A percentile compares a stretch with the other conserved stretches of the same genome.
Evolutionary conservation across 169 alveolate genomes (phyloP).

Genomic region (Theileria orientalis): DNA sequence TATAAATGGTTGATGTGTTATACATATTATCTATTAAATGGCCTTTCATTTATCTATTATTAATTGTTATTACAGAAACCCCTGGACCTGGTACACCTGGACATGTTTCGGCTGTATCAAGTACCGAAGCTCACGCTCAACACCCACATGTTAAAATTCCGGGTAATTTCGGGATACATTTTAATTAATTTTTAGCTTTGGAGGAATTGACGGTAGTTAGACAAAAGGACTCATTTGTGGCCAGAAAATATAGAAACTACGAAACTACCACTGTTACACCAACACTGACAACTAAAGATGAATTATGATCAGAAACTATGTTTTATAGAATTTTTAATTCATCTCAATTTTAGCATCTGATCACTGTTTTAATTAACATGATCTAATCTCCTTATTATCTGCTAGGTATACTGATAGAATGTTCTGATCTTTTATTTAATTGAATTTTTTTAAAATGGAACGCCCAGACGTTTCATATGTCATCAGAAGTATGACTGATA

Average conservation of each 20-base stretch:
- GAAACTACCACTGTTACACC: conserved; percentile 29
- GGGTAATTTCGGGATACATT: conserved; percentile 12
- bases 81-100: background rate
- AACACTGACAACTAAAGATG: background rate
- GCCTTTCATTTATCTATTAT: background rate
- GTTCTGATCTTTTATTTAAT: too few relatives aligned
- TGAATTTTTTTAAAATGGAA: too few relatives aligned
- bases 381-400: too few relatives aligned
- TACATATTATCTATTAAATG: background rate
- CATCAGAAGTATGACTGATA: conserved; percentile 38
- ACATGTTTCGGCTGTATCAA: background rate
- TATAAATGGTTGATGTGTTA: background rate
- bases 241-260: conserved; percentile 49
- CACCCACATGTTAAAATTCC: background rate
- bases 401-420: too few relatives aligned
- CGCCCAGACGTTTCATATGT: background rate
- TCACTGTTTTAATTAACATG: background rate
- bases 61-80: background rate
- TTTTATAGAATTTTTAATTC: too few relatives aligned
- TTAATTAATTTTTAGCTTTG: conserved; percentile 11
- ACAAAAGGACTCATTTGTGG: conserved; percentile 55
- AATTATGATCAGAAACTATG: background rate
- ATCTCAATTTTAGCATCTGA: background rate
- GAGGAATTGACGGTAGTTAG: conserved; percentile 45
- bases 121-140: background rate